Conservation (phyloP, 371 early-diverging fungal species). For the Dentiscutata heterogama region DNA sequence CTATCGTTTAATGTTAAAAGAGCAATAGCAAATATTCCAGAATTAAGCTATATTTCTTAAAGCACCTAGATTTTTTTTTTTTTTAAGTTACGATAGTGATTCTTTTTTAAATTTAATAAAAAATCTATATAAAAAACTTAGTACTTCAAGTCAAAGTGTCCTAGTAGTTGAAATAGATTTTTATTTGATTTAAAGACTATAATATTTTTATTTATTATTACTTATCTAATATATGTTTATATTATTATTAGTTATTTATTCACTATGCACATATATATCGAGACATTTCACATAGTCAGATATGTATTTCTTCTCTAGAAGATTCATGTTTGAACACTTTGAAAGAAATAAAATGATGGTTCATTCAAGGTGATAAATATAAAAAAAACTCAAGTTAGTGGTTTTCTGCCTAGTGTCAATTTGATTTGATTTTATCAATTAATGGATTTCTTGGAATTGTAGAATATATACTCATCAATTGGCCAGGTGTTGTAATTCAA, state of each 20-base stretch:
- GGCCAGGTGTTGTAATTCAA: neutral
- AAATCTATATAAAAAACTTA: neutral
- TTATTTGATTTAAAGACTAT: too few species aligned
- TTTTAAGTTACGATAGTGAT: too few species aligned
- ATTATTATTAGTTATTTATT: constrained; percentile 13
- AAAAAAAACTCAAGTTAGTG: neutral
- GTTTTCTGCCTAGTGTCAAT: constrained; percentile 12
- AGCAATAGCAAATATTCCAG: neutral
- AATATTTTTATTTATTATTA: too few species aligned
- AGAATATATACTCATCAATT: neutral
- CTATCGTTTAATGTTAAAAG: constrained; percentile 5
- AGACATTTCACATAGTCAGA: neutral
- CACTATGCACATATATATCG: neutral
- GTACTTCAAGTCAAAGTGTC: neutral
- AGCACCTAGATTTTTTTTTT: neutral
- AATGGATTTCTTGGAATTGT: constrained; percentile 19
- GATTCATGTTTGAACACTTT: constrained; percentile 10
- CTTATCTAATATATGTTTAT: neutral
- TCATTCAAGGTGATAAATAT: constrained; percentile 9
- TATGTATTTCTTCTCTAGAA: neutral
- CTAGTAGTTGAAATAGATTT: too few species aligned
- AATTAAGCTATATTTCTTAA: neutral
- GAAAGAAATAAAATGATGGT: neutral
- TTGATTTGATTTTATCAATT: constrained; percentile 21
- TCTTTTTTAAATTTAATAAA: too few species aligned